phyloP scores from a whole-genome alignment of 805 yeast genomes.

The Sugiyamaella smithiae region DNA sequence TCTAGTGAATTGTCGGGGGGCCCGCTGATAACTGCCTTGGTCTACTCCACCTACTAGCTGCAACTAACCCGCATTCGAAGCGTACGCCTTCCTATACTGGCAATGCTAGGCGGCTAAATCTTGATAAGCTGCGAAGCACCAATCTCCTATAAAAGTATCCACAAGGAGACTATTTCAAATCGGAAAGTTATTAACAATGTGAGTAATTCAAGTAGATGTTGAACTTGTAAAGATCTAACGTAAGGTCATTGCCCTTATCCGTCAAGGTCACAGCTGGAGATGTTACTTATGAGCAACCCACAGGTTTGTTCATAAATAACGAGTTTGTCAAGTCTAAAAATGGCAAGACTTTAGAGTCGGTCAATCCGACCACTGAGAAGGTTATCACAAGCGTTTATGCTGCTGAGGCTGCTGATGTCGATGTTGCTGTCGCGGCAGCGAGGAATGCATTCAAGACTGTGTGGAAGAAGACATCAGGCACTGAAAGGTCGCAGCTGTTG shows the following conservation, averaged over 20 bases:
- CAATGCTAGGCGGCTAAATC: conserved; percentile 1
- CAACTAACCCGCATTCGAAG: background rate
- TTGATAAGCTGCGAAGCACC: background rate
- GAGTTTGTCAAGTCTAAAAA: conserved; percentile 63
- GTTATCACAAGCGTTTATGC: conserved; percentile 65
- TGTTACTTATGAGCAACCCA: conserved; percentile 77
- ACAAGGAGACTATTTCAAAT: background rate
- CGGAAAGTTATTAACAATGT: background rate
- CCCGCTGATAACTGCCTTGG: background rate
- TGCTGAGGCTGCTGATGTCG: conserved; percentile 76
- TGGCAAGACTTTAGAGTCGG: conserved; percentile 57
- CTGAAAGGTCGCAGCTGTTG: conserved; percentile 59
- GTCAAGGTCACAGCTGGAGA: conserved; percentile 48
- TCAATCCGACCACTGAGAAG: conserved; percentile 74
- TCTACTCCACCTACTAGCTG: too few relatives aligned
- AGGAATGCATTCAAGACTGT: conserved; percentile 64
- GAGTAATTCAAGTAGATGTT: background rate
- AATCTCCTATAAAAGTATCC: background rate
- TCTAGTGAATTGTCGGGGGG: too few relatives aligned
- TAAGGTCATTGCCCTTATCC: conserved; percentile 23
- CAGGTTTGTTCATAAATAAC: conserved; percentile 78
- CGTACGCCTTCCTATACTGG: background rate
- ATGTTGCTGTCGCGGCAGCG: conserved; percentile 84
- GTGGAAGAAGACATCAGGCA: conserved; percentile 73
- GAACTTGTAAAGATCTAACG: background rate